These are phyloP conservation scores for Mortierella sp. DNA, from an alignment of 371 early-diverging fungal species.

Conservation along the genomic window DNA sequence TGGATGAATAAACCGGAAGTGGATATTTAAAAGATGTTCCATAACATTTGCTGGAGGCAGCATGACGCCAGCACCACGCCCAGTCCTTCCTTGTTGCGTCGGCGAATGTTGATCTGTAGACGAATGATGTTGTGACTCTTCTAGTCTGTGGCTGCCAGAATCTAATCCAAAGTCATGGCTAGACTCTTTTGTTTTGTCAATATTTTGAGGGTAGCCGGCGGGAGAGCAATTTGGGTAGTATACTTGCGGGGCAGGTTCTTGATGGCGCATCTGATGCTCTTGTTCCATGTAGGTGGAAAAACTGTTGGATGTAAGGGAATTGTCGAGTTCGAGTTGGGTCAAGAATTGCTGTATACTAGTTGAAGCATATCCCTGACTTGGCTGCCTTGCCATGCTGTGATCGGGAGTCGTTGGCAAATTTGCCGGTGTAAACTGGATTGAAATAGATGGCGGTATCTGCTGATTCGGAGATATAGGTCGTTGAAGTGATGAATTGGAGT, in stretches of 20 bases:
- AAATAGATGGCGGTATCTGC: background rate
- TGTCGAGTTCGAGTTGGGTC: background rate
- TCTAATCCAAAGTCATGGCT: background rate
- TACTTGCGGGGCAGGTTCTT: background rate
- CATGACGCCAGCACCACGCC: background rate
- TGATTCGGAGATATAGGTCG: background rate
- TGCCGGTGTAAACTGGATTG: background rate
- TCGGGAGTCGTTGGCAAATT: background rate
- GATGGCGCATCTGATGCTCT: background rate
- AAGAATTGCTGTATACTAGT: background rate
- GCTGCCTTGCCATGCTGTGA: background rate
- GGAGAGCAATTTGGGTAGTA: background rate
- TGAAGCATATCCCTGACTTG: background rate
- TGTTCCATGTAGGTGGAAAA: background rate
- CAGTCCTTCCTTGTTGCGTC: background rate
- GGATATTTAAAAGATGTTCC: conserved; percentile 37
- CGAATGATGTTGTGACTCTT: conserved; percentile 1
- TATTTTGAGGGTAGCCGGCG: background rate
- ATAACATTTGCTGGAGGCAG: conserved; percentile 35
- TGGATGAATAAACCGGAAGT: conserved; percentile 46
- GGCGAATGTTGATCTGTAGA: conserved; percentile 15
- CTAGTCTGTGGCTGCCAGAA: background rate
- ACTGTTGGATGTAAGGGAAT: background rate
- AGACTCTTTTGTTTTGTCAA: background rate
- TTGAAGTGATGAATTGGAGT: background rate